phyloP scores from a whole-genome alignment of 148 eudicot genomes.

The Simmondsia chinensis region DNA sequence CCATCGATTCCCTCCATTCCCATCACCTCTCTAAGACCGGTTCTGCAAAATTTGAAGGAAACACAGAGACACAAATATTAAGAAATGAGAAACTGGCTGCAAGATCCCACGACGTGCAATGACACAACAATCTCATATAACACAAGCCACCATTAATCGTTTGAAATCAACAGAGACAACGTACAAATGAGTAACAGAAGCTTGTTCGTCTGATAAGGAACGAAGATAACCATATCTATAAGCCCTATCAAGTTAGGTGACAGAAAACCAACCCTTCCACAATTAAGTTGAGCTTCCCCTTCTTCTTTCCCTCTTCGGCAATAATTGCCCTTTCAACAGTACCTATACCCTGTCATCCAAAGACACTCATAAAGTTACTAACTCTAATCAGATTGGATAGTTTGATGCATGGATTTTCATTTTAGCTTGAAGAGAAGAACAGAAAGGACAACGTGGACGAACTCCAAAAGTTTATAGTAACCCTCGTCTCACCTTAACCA shows the following conservation, averaged over 20 bases:
- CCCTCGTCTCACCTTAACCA: constrained; percentile 58
- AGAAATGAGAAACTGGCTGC: too few species aligned
- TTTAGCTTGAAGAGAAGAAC: too few species aligned
- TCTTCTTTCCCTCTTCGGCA: constrained; percentile 29
- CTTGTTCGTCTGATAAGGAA: too few species aligned
- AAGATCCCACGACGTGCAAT: too few species aligned
- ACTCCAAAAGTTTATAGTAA: not conserved
- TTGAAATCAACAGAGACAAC: too few species aligned
- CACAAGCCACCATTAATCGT: too few species aligned
- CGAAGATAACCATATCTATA: not conserved
- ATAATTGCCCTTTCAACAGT: constrained; percentile 74
- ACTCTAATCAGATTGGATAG: not conserved
- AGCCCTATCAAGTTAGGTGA: not conserved
- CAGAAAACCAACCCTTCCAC: constrained; percentile 78
- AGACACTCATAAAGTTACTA: not conserved
- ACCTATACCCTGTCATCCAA: constrained; percentile 59
- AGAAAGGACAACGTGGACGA: too few species aligned
- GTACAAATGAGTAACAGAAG: too few species aligned
- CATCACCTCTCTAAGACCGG: constrained; percentile 74
- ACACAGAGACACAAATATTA: not conserved
- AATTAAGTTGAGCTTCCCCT: constrained; percentile 44
- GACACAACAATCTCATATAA: too few species aligned
- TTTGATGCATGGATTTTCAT: too few species aligned
- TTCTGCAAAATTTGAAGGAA: constrained; percentile 31
- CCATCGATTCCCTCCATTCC: constrained; percentile 77